These are phyloP conservation scores for Xerocomus amazonicus DNA, from an alignment of 1,284 basidiomycete genomes.

Conservation along the genomic window DNA sequence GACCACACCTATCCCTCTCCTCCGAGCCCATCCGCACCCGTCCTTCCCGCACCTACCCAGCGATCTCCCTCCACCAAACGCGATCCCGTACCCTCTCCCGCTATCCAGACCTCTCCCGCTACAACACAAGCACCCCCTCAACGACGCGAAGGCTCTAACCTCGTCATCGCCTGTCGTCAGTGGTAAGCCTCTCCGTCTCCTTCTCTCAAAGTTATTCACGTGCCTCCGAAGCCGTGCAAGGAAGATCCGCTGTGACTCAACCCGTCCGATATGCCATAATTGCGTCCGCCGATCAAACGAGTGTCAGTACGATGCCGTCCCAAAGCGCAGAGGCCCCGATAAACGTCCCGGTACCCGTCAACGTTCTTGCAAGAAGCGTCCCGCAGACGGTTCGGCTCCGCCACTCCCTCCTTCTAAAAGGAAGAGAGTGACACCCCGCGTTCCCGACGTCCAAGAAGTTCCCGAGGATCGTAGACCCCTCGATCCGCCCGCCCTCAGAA, in stretches of 20 bases:
- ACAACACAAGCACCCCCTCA: slow-evolving; percentile 34
- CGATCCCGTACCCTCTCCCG: slow-evolving; percentile 18
- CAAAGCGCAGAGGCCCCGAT: slow-evolving; percentile 78
- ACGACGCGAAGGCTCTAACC: slow-evolving; percentile 57
- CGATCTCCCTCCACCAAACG: slow-evolving; percentile 38
- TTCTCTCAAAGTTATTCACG: slow-evolving; percentile 35
- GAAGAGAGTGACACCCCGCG: slow-evolving; percentile 44
- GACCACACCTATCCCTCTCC: slow-evolving; percentile 37
- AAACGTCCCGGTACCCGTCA: slow-evolving; percentile 78
- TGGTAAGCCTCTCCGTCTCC: slow-evolving; percentile 43
- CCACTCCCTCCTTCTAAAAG: slow-evolving; percentile 52
- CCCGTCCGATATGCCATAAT: slow-evolving; percentile 73
- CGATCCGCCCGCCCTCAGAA: slow-evolving; percentile 27
- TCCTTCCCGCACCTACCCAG: slow-evolving; percentile 38
- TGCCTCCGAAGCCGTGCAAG: slow-evolving; percentile 58
- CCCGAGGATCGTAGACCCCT: slow-evolving; percentile 29
- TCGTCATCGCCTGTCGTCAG: slow-evolving; percentile 67
- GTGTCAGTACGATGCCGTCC: slow-evolving; percentile 73
- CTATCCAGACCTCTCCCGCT: slow-evolving; percentile 8
- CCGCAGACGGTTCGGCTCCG: slow-evolving; percentile 51
- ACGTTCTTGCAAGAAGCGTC: slow-evolving; percentile 75
- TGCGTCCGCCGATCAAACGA: slow-evolving; percentile 69
- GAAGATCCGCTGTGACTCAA: slow-evolving; percentile 82
- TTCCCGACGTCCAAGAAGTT: slow-evolving; percentile 33
- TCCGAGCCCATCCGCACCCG: slow-evolving; percentile 18